Percentiles rank a stretch among this genome's conserved stretches.
phyloP scores from a whole-genome alignment of 2,329 filamentous ascomycete genomes.

The Fusarium citri region DNA sequence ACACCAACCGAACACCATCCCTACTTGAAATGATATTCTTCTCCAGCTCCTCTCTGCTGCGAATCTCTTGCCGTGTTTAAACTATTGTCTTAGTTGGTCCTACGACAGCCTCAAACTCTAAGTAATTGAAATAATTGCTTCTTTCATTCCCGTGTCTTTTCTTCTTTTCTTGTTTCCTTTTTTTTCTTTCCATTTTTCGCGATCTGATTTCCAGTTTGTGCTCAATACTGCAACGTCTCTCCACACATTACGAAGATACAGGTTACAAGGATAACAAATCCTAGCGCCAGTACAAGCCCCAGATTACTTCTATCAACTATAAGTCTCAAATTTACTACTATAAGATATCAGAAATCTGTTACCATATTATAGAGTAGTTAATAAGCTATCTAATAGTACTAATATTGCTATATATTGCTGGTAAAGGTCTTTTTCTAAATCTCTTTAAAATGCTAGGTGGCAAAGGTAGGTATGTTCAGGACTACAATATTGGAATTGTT shows the following conservation, averaged over 20 bases:
- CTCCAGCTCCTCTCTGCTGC: background rate
- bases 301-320: too few species aligned
- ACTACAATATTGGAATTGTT: too few species aligned
- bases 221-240: conserved; percentile 9
- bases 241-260: background rate
- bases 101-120: background rate
- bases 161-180: background rate
- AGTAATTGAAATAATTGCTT: background rate
- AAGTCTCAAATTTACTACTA: too few species aligned
- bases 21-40: background rate
- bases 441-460: too few species aligned
- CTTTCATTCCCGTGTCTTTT: background rate
- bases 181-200: background rate
- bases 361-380: too few species aligned
- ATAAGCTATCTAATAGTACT: too few species aligned
- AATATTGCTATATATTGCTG: too few species aligned
- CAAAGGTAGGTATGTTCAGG: too few species aligned
- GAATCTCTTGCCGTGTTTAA: background rate
- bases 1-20: background rate
- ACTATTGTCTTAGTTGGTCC: background rate
- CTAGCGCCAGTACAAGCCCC: too few species aligned
- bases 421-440: too few species aligned
- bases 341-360: too few species aligned
- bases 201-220: background rate
- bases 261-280: too few species aligned